These are phyloP conservation scores for Dendrocalamus sinicus DNA, from an alignment of 176 grass and related monocot genomes.

Conservation along the genomic window DNA sequence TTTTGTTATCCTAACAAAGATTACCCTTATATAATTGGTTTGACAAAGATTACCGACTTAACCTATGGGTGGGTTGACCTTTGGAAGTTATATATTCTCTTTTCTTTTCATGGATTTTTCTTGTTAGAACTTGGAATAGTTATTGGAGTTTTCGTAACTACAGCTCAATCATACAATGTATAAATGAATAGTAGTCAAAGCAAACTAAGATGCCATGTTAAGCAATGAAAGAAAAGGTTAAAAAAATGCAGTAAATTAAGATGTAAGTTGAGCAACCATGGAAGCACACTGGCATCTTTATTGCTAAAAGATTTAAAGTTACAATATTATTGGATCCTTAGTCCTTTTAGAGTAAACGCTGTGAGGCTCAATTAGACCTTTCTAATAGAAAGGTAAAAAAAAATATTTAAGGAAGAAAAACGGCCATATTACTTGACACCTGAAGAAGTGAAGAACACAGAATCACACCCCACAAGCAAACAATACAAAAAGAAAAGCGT, in stretches of 20 bases:
- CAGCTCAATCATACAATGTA: neutral
- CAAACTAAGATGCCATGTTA: neutral
- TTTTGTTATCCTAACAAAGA: slow-evolving; percentile 31
- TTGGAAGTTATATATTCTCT: neutral
- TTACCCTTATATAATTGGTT: neutral
- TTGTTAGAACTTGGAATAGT: neutral
- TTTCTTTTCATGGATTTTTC: neutral
- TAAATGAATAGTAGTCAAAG: neutral
- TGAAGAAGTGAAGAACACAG: neutral
- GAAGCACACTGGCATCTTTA: neutral
- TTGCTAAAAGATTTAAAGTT: neutral
- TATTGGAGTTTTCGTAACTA: neutral
- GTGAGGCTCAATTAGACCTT: neutral
- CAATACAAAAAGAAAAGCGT: neutral
- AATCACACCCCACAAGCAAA: neutral
- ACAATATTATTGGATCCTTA: neutral
- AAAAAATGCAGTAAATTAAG: neutral
- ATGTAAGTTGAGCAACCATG: neutral
- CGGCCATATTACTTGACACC: neutral
- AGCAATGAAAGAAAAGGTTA: neutral
- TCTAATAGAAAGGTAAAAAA: neutral
- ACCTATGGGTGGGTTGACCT: slow-evolving; percentile 37
- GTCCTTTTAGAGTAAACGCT: neutral
- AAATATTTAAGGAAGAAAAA: neutral
- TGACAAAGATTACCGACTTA: neutral